A percentile compares a stretch with the other conserved stretches of the same genome.
phyloP scores from a whole-genome alignment of 2,329 filamentous ascomycete genomes.

The Diaporthe longicolla region DNA sequence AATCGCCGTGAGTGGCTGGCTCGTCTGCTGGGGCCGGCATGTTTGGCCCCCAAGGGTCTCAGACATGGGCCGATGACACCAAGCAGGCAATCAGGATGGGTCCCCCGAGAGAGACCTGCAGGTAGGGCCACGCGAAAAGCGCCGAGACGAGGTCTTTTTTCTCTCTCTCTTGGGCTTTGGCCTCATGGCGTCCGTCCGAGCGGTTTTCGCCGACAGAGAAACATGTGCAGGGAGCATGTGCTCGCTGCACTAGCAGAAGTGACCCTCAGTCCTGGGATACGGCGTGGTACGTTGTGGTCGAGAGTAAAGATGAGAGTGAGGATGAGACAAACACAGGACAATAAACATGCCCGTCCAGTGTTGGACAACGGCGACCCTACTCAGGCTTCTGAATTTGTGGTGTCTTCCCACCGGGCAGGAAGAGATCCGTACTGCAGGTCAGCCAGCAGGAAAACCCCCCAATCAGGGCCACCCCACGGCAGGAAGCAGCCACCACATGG shows the following conservation, averaged over 20 bases:
- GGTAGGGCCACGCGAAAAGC: slow-evolving; percentile 6
- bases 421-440: neutral
- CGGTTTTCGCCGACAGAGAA: neutral
- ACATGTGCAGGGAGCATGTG: neutral
- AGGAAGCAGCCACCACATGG: slow-evolving; percentile 21
- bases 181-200: slow-evolving; percentile 9
- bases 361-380: neutral
- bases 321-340: too few relatives aligned
- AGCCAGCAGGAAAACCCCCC: neutral
- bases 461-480: slow-evolving; percentile 6
- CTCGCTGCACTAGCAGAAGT: neutral
- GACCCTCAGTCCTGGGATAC: slow-evolving; percentile 3
- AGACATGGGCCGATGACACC: slow-evolving; percentile 22
- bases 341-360: neutral
- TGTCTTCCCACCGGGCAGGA: neutral
- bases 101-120: slow-evolving; percentile 19
- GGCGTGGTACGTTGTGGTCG: neutral
- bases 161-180: slow-evolving; percentile 8
- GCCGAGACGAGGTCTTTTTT: neutral
- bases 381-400: neutral
- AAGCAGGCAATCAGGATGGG: slow-evolving; percentile 26
- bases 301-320: neutral
- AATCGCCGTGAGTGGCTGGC: slow-evolving; percentile 17
- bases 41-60: slow-evolving; percentile 22
- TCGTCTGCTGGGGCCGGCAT: neutral